Evolutionary conservation across 345 rosid genomes (phyloP).

Genomic region (Kernera saxatilis): DNA sequence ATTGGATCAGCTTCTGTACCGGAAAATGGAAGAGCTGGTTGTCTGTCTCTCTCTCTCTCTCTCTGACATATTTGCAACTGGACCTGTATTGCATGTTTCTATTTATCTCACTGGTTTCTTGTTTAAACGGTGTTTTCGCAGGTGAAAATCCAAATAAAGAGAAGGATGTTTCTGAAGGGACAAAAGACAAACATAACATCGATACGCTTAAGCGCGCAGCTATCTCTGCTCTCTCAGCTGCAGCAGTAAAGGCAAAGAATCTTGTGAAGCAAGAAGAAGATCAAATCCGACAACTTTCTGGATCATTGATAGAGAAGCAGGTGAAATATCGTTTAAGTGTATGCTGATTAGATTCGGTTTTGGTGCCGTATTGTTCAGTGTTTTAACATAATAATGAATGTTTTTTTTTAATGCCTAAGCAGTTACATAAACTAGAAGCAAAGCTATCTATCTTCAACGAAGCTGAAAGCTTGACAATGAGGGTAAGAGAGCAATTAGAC

Average conservation of each 20-base stretch:
- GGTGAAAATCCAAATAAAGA: slow-evolving; percentile 37
- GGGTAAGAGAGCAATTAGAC: slow-evolving; percentile 86
- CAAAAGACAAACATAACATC: slow-evolving; percentile 42
- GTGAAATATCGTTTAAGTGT: slow-evolving; percentile 29
- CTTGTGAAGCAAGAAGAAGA: slow-evolving; percentile 87
- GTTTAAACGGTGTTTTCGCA: background rate
- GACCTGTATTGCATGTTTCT: background rate
- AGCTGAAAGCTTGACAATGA: slow-evolving; percentile 54
- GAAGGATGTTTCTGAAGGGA: slow-evolving; percentile 37
- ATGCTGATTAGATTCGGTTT: background rate
- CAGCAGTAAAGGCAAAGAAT: slow-evolving; percentile 90
- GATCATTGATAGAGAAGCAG: slow-evolving; percentile 82
- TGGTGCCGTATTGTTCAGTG: background rate
- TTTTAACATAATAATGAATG: background rate
- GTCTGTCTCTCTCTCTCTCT: slow-evolving; percentile 2
- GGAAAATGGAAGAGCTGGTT: slow-evolving; percentile 25
- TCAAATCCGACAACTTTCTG: slow-evolving; percentile 66
- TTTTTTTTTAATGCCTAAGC: slow-evolving; percentile 4
- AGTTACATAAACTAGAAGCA: slow-evolving; percentile 85
- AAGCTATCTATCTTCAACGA: slow-evolving; percentile 84
- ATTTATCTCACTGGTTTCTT: background rate
- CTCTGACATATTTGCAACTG: background rate
- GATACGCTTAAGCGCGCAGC: slow-evolving; percentile 75
- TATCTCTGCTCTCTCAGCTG: slow-evolving; percentile 77
- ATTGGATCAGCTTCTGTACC: slow-evolving; percentile 1